Evolutionary conservation across 352 stramenopile species (phyloP), one percentile per base, ranked within the genome.

Genomic region (Lagenidium giganteum): DNA sequence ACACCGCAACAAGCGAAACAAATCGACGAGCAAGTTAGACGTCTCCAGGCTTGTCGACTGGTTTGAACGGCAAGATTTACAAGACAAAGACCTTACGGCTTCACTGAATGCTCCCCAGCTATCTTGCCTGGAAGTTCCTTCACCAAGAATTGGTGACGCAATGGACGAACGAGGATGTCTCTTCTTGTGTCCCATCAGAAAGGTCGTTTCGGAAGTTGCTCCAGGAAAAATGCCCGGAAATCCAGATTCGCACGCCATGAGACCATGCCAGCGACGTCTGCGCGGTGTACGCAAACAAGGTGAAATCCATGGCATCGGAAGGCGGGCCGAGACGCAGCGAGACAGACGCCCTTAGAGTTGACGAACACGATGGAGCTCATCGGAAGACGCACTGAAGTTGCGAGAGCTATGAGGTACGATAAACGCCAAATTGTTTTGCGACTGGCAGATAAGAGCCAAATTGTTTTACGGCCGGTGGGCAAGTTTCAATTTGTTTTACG

Each of bases 401-500:
- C 44, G 4, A 21, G 33, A 8, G 8, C 4, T 7, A 51, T 51
- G 34, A 42, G 44, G 44, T 51, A 31, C n/a, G n/a, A n/a, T n/a
- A n/a, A n/a, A n/a, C n/a, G n/a, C n/a, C n/a, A n/a, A n/a, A n/a
- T n/a, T n/a, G n/a, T n/a, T n/a, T n/a, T n/a, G n/a, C n/a, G n/a
- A 21, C 28, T 37, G 27, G 27, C n/a, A n/a, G n/a, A n/a, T n/a
- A n/a, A n/a, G 39, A 13, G 36, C 36, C 39, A 46, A 21, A 36
- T 34, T 25, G 39, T 46, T 36, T 46, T 4, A 23, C 26, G 27
- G n/a, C 17, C 5, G 5, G 29, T 16, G 30, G 27, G 18, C 37
- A 23, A 51, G 43, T 22, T 43, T 51, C 23, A 51, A 37, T 41
- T 49, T 33, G 31, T 30, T 12, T 47, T 17, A 34, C 40, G 29